Base-by-base conservation (phyloP, 495 filamentous ascomycete species). In the Sabuloglossum arenarium region DNA sequence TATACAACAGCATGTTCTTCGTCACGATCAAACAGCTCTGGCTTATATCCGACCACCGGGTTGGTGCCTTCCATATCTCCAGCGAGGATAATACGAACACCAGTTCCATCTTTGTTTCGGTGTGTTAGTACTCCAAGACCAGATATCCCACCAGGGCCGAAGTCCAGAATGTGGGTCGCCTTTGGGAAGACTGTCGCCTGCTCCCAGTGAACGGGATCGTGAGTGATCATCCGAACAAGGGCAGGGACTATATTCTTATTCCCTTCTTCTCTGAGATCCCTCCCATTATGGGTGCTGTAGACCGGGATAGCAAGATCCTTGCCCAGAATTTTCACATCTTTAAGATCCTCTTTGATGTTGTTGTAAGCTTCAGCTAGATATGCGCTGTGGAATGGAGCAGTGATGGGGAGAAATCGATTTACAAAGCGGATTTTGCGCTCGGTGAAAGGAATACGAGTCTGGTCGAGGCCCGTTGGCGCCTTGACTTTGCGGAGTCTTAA, bases 21-120 rank as follows among this genome's bases (percentile, higher is more conserved):
- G 62, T 97, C 93, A 47, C 93, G 82, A 64, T 99, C 90, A 58
- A 98, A 98, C 14, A 98, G 73, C 68, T 97, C 91, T 0, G 91
- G 82, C 71, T 96, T 96, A 72, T 95, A 98, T 52, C 91, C 91
- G 46, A 97, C 83, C 65, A 95, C 91, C 32, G 76, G 69, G 47
- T 91, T 86, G 21, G 86, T 87, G 31, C 91, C 89, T 61, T 88
- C 86, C 60, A 98, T 84, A 23, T 88, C 78, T 42, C 91, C 91
- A 28, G 87, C 90, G 56, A 97, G 76, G 57, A 98, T 93, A 52
- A 95, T 85, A 52, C 91, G 86, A 29, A 97, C 90, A 61, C 91
- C 91, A 47, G 88, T 96, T 58, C 91, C 91, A 61, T 98, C 90
- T 71, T 96, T 98, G 75, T 93, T 98, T 31, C 89, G 84, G 73